Evolutionary conservation across 1,284 basidiomycete species (phyloP).

Genomic region (Omphalotus olearius): DNA sequence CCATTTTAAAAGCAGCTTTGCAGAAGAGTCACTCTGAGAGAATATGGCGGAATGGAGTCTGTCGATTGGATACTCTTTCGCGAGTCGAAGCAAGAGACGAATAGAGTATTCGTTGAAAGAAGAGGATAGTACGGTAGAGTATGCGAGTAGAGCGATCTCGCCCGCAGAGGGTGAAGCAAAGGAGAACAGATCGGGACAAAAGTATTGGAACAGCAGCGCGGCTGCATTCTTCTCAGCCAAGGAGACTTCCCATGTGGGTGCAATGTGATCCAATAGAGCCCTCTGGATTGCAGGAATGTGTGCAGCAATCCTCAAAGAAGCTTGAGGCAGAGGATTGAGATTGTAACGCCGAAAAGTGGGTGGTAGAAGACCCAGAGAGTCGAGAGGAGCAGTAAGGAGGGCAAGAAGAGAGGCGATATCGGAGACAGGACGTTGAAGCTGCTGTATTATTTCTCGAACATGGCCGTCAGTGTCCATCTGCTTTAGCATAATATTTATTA

Average conservation of each 20-base stretch:
- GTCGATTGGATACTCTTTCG: slow-evolving; percentile 63
- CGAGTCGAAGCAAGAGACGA: slow-evolving; percentile 49
- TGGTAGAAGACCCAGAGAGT: slow-evolving; percentile 52
- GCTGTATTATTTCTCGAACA: slow-evolving; percentile 42
- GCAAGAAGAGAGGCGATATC: slow-evolving; percentile 47
- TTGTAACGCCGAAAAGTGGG: slow-evolving; percentile 42
- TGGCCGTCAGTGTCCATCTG: slow-evolving; percentile 24
- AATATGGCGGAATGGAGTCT: slow-evolving; percentile 54
- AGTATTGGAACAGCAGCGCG: slow-evolving; percentile 56
- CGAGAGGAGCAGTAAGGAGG: slow-evolving; percentile 57
- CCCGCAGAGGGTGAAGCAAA: slow-evolving; percentile 46
- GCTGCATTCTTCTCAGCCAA: slow-evolving; percentile 47
- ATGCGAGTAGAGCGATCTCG: slow-evolving; percentile 54
- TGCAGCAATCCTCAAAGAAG: slow-evolving; percentile 34
- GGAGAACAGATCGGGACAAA: slow-evolving; percentile 60
- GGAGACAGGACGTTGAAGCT: slow-evolving; percentile 47
- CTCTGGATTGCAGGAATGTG: slow-evolving; percentile 60
- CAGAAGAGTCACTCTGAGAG: slow-evolving; percentile 20
- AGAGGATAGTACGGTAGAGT: slow-evolving; percentile 54
- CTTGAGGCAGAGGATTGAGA: slow-evolving; percentile 27
- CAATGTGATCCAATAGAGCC: slow-evolving; percentile 56
- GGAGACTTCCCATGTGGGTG: slow-evolving; percentile 63
- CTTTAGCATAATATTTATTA: not conserved
- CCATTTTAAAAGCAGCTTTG: slow-evolving; percentile 47
- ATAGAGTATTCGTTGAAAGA: slow-evolving; percentile 45